phyloP scores from a whole-genome alignment of 2,329 filamentous ascomycete genomes.

The Pseudogymnoascus sp. region DNA sequence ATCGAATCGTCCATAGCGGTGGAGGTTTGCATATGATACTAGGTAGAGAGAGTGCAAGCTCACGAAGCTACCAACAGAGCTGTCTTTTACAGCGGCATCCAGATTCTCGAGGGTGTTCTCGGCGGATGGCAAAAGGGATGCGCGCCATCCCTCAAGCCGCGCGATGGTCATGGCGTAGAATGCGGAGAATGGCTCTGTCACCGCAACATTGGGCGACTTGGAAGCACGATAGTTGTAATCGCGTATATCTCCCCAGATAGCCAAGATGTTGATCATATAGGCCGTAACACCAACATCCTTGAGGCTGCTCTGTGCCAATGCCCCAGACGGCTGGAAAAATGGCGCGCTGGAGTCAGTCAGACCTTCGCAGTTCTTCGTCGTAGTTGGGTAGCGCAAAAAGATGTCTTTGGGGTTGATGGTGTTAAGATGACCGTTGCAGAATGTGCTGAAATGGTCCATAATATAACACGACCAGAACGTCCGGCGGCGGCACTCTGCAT shows the following conservation, averaged over 20 bases:
- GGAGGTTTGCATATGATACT: conserved; percentile 54
- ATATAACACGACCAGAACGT: conserved; percentile 67
- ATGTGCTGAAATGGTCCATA: conserved; percentile 58
- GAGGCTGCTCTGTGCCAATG: conserved; percentile 29
- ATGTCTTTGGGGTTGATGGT: conserved; percentile 57
- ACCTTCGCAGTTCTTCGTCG: conserved; percentile 53
- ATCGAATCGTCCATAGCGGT: conserved; percentile 47
- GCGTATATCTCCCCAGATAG: conserved; percentile 59
- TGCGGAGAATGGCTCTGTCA: conserved; percentile 27
- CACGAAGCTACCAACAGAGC: conserved; percentile 51
- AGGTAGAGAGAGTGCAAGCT: conserved; percentile 61
- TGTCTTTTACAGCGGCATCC: conserved; percentile 43
- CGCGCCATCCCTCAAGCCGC: conserved; percentile 50
- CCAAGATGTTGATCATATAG: conserved; percentile 53
- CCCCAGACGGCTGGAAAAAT: conserved; percentile 48
- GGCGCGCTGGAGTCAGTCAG: conserved; percentile 50
- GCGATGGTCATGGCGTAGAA: conserved; percentile 45
- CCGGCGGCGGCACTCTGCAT: conserved; percentile 59
- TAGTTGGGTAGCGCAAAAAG: conserved; percentile 57
- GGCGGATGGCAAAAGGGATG: conserved; percentile 47
- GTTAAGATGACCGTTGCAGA: conserved; percentile 45
- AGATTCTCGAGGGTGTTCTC: conserved; percentile 49
- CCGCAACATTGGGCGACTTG: conserved; percentile 33
- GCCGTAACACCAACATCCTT: conserved; percentile 44
- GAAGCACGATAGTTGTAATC: conserved; percentile 48